These are phyloP conservation scores for Chloranthus sessilifolius DNA, from an alignment of 164 flowering plant genomes.

Conservation along the genomic window DNA sequence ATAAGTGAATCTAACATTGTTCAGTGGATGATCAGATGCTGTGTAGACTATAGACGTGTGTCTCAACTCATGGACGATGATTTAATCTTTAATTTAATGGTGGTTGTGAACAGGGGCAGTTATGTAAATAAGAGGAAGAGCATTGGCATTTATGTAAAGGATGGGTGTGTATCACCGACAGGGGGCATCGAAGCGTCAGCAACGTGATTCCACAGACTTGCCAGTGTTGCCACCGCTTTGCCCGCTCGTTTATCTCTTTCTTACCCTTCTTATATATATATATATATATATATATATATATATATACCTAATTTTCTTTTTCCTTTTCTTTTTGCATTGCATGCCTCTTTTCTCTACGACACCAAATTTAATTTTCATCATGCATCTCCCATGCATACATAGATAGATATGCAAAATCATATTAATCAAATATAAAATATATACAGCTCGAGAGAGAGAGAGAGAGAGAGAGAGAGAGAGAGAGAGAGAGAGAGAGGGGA, in stretches of 20 bases:
- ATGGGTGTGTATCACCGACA: slow-evolving; percentile 13
- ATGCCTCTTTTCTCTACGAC: neutral
- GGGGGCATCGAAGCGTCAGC: slow-evolving; percentile 13
- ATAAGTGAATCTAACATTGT: neutral
- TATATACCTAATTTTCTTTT: too few species aligned
- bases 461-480: slow-evolving; percentile 12
- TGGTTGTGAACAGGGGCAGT: neutral
- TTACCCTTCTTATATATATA: neutral
- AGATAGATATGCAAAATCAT: slow-evolving; percentile 2
- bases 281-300: too few species aligned
- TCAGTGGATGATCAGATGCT: neutral
- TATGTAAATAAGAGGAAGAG: neutral
- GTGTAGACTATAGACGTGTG: neutral
- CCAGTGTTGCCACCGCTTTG: slow-evolving; percentile 7
- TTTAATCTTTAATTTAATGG: neutral
- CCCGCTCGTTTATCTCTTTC: slow-evolving; percentile 2
- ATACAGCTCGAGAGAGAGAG: neutral
- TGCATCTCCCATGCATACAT: neutral
- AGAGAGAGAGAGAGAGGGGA: slow-evolving; percentile 13
- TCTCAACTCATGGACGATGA: neutral
- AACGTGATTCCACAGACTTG: slow-evolving; percentile 10
- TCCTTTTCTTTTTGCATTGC: neutral
- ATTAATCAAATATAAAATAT: neutral
- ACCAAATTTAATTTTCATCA: neutral
- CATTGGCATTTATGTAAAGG: slow-evolving; percentile 1